Evolutionary conservation across 2,329 filamentous ascomycete species (phyloP).

Genomic region (Aspergillus quadrilineatus): DNA sequence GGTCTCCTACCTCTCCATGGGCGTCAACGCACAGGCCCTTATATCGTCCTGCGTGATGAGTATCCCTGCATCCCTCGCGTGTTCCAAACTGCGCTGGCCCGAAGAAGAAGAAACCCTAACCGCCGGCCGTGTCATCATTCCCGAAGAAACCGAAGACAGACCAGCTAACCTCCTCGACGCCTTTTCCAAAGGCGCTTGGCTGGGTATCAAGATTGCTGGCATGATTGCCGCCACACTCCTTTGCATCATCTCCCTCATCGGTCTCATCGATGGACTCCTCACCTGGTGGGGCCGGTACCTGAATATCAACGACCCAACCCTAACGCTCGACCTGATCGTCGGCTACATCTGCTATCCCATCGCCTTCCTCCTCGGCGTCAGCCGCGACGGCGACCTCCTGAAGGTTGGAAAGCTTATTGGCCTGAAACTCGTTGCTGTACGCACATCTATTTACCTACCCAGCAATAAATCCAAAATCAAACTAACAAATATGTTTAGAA

Average conservation of each 20-base stretch:
- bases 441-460: not conserved
- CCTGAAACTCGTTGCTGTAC: conserved; percentile 73
- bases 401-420: conserved; percentile 77
- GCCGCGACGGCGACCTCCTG: conserved; percentile 61
- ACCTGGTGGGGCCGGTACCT: conserved; percentile 83
- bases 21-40: conserved; percentile 78
- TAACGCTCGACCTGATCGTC: conserved; percentile 73
- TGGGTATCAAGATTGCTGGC: conserved; percentile 81
- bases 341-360: conserved; percentile 77
- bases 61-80: conserved; percentile 84
- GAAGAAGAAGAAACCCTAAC: conserved; percentile 85
- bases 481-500: conserved; percentile 49
- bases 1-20: conserved; percentile 80
- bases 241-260: conserved; percentile 77
- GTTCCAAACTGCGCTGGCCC: conserved; percentile 86
- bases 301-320: conserved; percentile 66
- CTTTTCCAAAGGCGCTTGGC: conserved; percentile 79
- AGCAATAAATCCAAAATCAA: not conserved
- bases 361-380: conserved; percentile 78
- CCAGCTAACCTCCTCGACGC: conserved; percentile 81
- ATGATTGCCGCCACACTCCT: conserved; percentile 79
- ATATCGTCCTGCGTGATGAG: conserved; percentile 95
- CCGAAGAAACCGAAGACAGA: conserved; percentile 69
- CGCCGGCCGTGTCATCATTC: conserved; percentile 75
- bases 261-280: conserved; percentile 71